Evolutionary conservation across 106 monocot genomes (phyloP).

Genomic region (Apostasia ramifera): DNA sequence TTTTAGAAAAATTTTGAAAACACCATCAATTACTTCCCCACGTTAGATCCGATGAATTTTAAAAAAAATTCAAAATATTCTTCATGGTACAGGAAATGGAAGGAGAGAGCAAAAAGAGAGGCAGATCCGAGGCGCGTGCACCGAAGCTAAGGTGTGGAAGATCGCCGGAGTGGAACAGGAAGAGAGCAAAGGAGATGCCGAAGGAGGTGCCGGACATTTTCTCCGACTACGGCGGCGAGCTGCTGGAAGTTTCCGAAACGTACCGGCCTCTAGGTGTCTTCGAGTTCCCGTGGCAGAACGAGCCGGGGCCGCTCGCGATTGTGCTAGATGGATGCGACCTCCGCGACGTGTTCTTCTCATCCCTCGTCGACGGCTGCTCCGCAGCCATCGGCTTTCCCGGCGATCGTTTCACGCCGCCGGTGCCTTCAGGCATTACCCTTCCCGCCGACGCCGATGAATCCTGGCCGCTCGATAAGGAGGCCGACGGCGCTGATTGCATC

Average conservation of each 20-base stretch:
- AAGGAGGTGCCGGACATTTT: background rate
- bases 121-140: background rate
- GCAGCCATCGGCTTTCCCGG: slow-evolving; percentile 47
- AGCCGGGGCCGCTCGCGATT: background rate
- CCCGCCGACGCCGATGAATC: slow-evolving; percentile 11
- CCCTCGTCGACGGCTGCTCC: slow-evolving; percentile 50
- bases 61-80: background rate
- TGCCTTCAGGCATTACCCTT: slow-evolving; percentile 3
- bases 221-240: slow-evolving; percentile 1
- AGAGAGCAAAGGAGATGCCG: background rate
- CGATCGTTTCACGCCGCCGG: slow-evolving; percentile 24
- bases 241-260: background rate
- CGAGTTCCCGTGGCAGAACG: slow-evolving; percentile 62
- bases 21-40: background rate
- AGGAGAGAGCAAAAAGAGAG: background rate
- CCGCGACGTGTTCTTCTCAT: slow-evolving; percentile 55
- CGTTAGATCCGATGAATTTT: slow-evolving; percentile 1
- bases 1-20: background rate
- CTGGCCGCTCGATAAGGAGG: slow-evolving; percentile 11
- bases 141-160: background rate
- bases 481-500: slow-evolving; percentile 41
- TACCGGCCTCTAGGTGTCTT: slow-evolving; percentile 32
- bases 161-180: background rate
- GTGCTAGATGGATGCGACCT: slow-evolving; percentile 31
- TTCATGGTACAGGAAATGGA: background rate